These are phyloP conservation scores for Taphrina populina DNA, from an alignment of 1,139 yeast species.

Conservation along the genomic window DNA sequence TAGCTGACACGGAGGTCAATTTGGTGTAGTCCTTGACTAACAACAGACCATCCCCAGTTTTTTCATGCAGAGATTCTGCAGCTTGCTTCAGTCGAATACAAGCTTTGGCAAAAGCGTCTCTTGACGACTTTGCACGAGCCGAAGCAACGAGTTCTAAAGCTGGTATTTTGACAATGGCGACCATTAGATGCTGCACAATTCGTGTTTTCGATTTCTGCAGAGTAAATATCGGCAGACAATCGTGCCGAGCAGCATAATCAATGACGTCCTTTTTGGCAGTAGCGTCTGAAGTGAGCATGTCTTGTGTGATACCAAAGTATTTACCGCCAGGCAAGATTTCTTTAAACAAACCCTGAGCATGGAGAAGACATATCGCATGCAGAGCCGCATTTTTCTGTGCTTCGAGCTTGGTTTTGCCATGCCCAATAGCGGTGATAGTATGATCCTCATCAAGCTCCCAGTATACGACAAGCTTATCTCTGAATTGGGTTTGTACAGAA, in stretches of 20 bases:
- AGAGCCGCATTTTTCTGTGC: slow-evolving; percentile 19
- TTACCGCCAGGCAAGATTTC: slow-evolving; percentile 28
- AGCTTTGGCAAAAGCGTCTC: slow-evolving; percentile 29
- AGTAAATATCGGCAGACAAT: slow-evolving; percentile 25
- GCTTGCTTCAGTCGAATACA: slow-evolving; percentile 34
- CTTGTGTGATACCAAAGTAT: slow-evolving; percentile 4
- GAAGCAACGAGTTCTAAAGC: slow-evolving; percentile 15
- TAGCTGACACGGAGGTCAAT: slow-evolving; percentile 37
- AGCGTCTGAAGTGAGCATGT: not conserved
- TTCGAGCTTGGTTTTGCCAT: slow-evolving; percentile 12
- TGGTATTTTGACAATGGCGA: slow-evolving; percentile 7
- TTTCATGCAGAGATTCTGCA: slow-evolving; percentile 33
- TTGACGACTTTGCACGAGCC: slow-evolving; percentile 19
- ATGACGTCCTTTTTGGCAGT: slow-evolving; percentile 25
- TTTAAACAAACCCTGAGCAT: slow-evolving; percentile 17
- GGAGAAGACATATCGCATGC: slow-evolving; percentile 23
- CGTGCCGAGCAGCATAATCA: slow-evolving; percentile 29
- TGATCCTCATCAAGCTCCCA: slow-evolving; percentile 14
- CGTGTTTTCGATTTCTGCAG: slow-evolving; percentile 13
- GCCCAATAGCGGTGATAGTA: slow-evolving; percentile 12
- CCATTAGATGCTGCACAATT: slow-evolving; percentile 4
- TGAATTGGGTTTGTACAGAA: not conserved
- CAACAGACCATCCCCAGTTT: slow-evolving; percentile 28
- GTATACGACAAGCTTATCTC: not conserved
- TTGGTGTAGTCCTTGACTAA: slow-evolving; percentile 33